Base-by-base conservation (phyloP, 1,284 basidiomycete genomes). In the Ganoderma resinaceum region DNA sequence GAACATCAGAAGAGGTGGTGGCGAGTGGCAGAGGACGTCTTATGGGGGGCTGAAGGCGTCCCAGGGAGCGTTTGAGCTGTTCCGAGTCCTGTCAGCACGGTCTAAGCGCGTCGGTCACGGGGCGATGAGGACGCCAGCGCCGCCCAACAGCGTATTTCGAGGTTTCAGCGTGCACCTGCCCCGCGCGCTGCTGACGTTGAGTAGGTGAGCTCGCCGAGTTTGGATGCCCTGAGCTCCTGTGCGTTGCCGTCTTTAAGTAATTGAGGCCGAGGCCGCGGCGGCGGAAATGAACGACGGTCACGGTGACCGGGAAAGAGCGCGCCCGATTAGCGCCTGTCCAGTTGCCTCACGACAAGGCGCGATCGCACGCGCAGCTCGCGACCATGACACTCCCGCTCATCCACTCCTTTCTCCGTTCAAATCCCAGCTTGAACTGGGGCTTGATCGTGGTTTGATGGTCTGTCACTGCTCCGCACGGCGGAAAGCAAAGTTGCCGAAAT, bases 31-130 rank as follows among this genome's bases (percentile, higher is more conserved):
- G 55, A 7, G 53, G 26, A 20, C 8, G 55, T 33, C 9, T 33
- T 9, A 20, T 20, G 18, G 55, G 26, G 33, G n/a, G 33, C 23
- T 12, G 14, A 55, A 18, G 18, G 52, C 52, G 52, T 55, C 52
- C 52, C 14, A 29, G 14, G 52, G 20, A 23, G 23, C 46, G 46
- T 49, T 49, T 49, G 46, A 11, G 11, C 46, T 49, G 46, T 49
- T 49, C 46, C 42, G 18, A 43, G 42, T n/a, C 42, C 8, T 4
- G 46, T 49, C 46, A 49, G 46, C 11, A 49, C 46, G 46, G 46
- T 12, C 46, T 49, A 49, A 49, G 46, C 46, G 46, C 46, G 46
- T 49, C 46, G 46, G 46, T 49, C 46, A 49, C 46, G 46, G 46
- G 46, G 23, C 20, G 31, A 31, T 8, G 20, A 60, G 23, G 37